Conservation (phyloP, 1,284 basidiomycete species). For the Rhodotorula sp. region DNA sequence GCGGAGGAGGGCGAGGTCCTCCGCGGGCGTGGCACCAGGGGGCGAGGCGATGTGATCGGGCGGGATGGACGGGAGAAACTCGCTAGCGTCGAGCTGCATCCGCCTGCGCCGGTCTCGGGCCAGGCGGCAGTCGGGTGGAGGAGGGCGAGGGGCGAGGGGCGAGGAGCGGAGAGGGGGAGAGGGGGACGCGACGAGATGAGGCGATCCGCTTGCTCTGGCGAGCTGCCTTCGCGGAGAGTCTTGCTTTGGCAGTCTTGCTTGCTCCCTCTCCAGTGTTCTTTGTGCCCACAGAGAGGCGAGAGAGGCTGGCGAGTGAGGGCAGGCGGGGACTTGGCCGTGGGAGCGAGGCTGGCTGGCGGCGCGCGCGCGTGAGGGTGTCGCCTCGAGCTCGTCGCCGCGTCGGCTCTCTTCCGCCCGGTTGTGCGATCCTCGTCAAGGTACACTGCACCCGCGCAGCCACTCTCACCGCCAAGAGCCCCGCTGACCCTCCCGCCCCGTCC, state of each 20-base stretch:
- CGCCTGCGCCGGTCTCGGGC: neutral
- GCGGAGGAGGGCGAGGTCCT: slow-evolving; percentile 23
- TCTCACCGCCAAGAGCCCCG: neutral
- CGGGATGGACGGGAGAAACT: neutral
- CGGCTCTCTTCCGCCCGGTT: slow-evolving; percentile 7
- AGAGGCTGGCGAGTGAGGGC: too few species aligned
- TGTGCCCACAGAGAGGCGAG: too few species aligned
- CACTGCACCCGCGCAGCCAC: neutral
- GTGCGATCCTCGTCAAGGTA: slow-evolving; percentile 17
- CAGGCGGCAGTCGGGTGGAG: neutral
- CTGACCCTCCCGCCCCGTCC: neutral
- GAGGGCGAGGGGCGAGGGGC: neutral
- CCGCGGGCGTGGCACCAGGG: neutral
- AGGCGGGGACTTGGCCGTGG: neutral
- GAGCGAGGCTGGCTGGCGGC: neutral
- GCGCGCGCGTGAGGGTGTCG: too few species aligned
- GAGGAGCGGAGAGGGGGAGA: neutral
- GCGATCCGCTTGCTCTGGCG: too few species aligned
- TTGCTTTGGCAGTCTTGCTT: too few species aligned
- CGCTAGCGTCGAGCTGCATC: neutral
- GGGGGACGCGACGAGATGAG: too few species aligned
- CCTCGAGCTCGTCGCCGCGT: neutral
- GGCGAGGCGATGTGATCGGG: neutral
- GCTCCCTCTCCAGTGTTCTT: too few species aligned
- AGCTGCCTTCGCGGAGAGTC: too few species aligned